These are phyloP conservation scores for Alternaria brassicicola DNA, from an alignment of 2,329 filamentous ascomycete species.

Conservation along the genomic window DNA sequence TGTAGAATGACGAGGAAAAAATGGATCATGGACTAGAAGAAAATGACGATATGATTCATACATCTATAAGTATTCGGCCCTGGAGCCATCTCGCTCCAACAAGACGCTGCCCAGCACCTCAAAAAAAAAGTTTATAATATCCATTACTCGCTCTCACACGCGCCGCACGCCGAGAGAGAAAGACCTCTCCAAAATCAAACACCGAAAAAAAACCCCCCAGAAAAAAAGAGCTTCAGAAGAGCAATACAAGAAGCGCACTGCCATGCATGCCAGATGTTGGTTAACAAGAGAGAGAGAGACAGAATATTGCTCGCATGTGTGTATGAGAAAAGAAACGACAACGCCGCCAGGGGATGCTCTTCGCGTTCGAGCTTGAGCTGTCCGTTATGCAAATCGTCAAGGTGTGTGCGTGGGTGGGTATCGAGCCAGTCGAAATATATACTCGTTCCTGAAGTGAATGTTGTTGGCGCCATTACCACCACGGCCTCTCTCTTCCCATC, in stretches of 20 bases:
- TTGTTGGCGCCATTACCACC: background rate
- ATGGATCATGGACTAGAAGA: background rate
- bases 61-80: background rate
- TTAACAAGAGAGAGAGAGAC: slow-evolving; percentile 14
- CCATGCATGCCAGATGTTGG: slow-evolving; percentile 27
- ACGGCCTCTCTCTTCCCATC: background rate
- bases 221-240: slow-evolving; percentile 5
- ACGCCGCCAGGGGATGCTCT: slow-evolving; percentile 17
- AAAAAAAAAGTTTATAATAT: background rate
- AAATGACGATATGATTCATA: background rate
- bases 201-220: background rate
- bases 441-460: background rate
- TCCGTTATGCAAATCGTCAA: slow-evolving; percentile 32
- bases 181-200: background rate
- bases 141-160: background rate
- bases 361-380: slow-evolving; percentile 8
- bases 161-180: background rate
- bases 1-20: background rate
- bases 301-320: background rate
- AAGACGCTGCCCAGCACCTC: background rate
- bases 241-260: slow-evolving; percentile 37
- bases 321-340: background rate
- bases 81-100: too few relatives aligned
- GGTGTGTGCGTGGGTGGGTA: slow-evolving; percentile 11
- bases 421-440: slow-evolving; percentile 30